Percentiles rank a stretch among this genome's conserved stretches.
phyloP scores from a whole-genome alignment of 2,329 filamentous ascomycete genomes.

The Nemania sp. region DNA sequence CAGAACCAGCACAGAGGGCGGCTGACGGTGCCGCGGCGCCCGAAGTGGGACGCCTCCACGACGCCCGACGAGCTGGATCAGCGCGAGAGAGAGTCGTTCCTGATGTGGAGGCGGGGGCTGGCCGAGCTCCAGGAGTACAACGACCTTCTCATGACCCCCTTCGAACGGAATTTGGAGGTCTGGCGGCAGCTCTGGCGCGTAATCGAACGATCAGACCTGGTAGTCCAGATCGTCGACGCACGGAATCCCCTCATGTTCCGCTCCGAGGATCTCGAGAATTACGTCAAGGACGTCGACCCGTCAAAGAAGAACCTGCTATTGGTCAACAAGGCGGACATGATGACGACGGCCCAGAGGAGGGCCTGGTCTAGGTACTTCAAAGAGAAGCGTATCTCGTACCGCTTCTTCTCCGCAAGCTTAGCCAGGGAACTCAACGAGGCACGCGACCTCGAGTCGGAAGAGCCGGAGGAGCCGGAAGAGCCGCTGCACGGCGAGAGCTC shows the following conservation, averaged over 20 bases:
- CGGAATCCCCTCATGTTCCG: constrained; percentile 92
- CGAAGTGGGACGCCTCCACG: constrained; percentile 84
- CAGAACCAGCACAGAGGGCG: constrained; percentile 79
- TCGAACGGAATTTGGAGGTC: constrained; percentile 95
- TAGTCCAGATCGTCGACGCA: constrained; percentile 98
- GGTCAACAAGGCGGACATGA: constrained; percentile 99
- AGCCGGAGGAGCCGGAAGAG: constrained; percentile 48
- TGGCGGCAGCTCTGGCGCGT: constrained; percentile 98
- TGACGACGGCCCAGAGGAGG: constrained; percentile 81
- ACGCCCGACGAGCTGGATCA: constrained; percentile 81
- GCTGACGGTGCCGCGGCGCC: constrained; percentile 87
- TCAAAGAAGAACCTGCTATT: constrained; percentile 89
- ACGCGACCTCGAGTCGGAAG: constrained; percentile 57
- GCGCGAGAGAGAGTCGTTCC: constrained; percentile 76
- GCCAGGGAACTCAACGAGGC: constrained; percentile 88
- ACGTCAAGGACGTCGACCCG: constrained; percentile 89
- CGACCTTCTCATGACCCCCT: constrained; percentile 94
- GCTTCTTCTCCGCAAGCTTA: constrained; percentile 92
- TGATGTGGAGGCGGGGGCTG: constrained; percentile 87
- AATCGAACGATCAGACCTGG: constrained; percentile 91
- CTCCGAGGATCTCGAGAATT: constrained; percentile 88
- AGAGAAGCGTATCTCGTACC: constrained; percentile 80
- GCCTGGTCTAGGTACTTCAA: constrained; percentile 88
- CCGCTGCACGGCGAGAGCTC: constrained; percentile 38
- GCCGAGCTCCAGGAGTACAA: constrained; percentile 93